Base-by-base conservation (phyloP, 352 stramenopile species). In the Paralagenidium karlingii region DNA sequence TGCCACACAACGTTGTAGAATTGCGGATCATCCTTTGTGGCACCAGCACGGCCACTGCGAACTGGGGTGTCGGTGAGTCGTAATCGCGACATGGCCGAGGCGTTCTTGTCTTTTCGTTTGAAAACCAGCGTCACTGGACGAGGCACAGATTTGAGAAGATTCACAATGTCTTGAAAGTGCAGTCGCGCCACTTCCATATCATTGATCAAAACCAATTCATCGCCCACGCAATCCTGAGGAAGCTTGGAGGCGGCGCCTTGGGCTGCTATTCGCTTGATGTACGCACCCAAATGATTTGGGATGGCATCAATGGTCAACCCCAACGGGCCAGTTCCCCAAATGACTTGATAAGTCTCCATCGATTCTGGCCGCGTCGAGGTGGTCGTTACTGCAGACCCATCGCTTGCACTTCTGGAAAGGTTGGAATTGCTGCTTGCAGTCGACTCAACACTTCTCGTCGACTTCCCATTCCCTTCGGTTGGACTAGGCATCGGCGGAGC, bases 1-100 rank as follows among this genome's bases (percentile, higher is more conserved):
- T 85, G 71, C 77, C 77, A 91, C 30, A 85, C 66, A 18, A 91
- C 61, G 27, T 80, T 83, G 62, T 91, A 91, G 27, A 75, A 85
- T 36, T 83, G 67, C 60, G n/a, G 69, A 62, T 38, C 70, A 45
- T 5, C 55, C 51, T 18, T 33, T n/a, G n/a, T n/a, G 12, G 18
- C 29, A 29, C 40, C 15, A 24, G 40, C 25, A 39, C 1, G 7
- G 40, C 27, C 27, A n/a, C 30, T 11, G 12, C 26, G 10, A 29
- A 16, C 13, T 3, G 11, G 30, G 10, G 13, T 24, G 37, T 48
- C 20, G 9, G 21, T 3, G 38, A 38, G 22, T 33, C 22, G 12
- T n/a, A 8, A 13, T n/a, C n/a, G n/a, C 25, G 38, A 7, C 20
- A 28, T 18, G 39, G 26, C 43, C 43, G 21, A 37, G 71, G 2